Percentiles rank a stretch among this genome's conserved stretches.
Evolutionary conservation across 805 yeast species (phyloP).

Genomic region (Diddensiella caesifluorescens): DNA sequence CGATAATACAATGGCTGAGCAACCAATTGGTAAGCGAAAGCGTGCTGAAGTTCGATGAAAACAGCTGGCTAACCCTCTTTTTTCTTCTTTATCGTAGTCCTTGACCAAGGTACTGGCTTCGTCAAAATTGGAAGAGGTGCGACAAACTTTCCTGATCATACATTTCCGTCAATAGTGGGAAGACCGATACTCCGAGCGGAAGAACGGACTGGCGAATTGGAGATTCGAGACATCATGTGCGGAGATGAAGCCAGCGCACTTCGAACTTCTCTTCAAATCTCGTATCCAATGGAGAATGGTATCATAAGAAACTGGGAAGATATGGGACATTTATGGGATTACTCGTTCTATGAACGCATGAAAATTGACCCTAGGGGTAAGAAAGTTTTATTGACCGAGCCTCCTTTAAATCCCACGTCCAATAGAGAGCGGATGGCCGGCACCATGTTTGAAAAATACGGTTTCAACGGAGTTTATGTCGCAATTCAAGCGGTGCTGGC

Average conservation of each 20-base stretch:
- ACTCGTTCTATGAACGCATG: slow-evolving; percentile 90
- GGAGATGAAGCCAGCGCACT: slow-evolving; percentile 93
- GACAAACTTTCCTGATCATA: slow-evolving; percentile 92
- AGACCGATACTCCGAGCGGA: slow-evolving; percentile 96
- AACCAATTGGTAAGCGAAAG: slow-evolving; percentile 33
- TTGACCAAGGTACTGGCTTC: slow-evolving; percentile 99
- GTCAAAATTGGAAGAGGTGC: slow-evolving; percentile 97
- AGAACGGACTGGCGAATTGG: slow-evolving; percentile 61
- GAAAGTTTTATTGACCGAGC: slow-evolving; percentile 88
- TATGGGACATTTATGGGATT: slow-evolving; percentile 98
- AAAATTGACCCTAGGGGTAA: slow-evolving; percentile 65
- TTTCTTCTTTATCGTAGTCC: slow-evolving; percentile 44
- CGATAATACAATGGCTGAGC: slow-evolving; percentile 31
- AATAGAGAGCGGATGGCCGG: slow-evolving; percentile 90
- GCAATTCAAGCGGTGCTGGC: slow-evolving; percentile 98
- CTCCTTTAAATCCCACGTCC: slow-evolving; percentile 93
- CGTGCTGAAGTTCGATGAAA: no score
- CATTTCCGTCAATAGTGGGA: slow-evolving; percentile 96
- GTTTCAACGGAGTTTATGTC: slow-evolving; percentile 88
- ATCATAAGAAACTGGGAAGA: slow-evolving; percentile 97
- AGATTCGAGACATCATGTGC: slow-evolving; percentile 94
- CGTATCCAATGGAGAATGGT: slow-evolving; percentile 99
- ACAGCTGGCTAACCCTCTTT: no score
- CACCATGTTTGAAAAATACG: slow-evolving; percentile 86
- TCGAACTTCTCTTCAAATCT: slow-evolving; percentile 81